Base-by-base conservation (phyloP, 2,329 filamentous ascomycete genomes). In the Basipetospora chlamydospora region DNA sequence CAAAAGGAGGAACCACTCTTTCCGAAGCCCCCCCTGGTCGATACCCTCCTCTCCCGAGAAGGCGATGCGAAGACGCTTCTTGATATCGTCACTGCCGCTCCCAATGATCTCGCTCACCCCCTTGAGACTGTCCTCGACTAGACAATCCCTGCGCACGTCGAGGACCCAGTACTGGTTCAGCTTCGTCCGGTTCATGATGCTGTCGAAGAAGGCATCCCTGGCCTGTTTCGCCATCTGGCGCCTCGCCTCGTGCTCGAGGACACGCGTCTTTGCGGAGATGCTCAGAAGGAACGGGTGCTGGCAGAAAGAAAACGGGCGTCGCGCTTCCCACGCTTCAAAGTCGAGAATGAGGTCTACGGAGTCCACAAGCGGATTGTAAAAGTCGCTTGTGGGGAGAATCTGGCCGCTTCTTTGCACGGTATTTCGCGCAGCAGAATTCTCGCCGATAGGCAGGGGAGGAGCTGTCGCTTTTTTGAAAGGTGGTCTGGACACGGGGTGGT, bases 1-100 rank as follows among this genome's bases (percentile, higher is more conserved):
- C 16, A 95, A 68, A 40, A 94, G 69, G 35, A 94, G 60, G 51
- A 95, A 95, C 87, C 87, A 95, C 58, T 95, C 87, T 55, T 95
- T 95, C 39, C 85, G 75, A 38, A 93, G 64, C 1, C 87, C 87
- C 26, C 87, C 87, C 4, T 81, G 85, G 59, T 95, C 87, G 35
- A 94, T 77, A 4, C 87, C 87, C 56, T 95, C 87, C 57, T 95
- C 87, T 22, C 84, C 86, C 22, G 71, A 66, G 46, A 95, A 95
- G 41, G 81, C 77, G 41, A 95, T 90, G 13, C 80, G 75, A 20
- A 95, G 61, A 0, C 80, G 82, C 54, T 94, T 95, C 55, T 94
- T 94, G 53, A 93, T 77, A 43, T 94, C 86, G 47, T 88, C 83
- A 37, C 77, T 72, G 10, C 80, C 76, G 37, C 78, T 75, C 11